These are phyloP conservation scores for Xylariaceae sp. DNA, from an alignment of 2,329 filamentous ascomycete species.

Conservation along the genomic window DNA sequence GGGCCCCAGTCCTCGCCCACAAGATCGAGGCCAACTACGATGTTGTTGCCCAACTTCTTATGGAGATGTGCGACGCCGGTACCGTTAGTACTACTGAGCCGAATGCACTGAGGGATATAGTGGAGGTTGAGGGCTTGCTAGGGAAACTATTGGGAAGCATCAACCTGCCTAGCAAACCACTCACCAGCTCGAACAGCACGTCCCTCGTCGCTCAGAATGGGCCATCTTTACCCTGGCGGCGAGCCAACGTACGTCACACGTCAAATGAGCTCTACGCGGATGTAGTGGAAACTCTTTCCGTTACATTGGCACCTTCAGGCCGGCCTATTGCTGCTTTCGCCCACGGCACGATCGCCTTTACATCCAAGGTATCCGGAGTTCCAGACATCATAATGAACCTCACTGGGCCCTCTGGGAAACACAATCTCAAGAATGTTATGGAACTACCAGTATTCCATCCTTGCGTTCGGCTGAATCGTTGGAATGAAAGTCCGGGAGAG, in stretches of 20 bases:
- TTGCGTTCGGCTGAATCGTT: conserved; percentile 82
- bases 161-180: conserved; percentile 60
- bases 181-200: conserved; percentile 36
- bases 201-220: conserved; percentile 42
- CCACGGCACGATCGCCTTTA: conserved; percentile 91
- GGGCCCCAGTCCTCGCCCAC: conserved; percentile 73
- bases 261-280: conserved; percentile 97
- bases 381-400: conserved; percentile 83
- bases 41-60: conserved; percentile 85
- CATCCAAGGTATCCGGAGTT: conserved; percentile 87
- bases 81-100: conserved; percentile 85
- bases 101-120: conserved; percentile 83
- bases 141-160: conserved; percentile 85
- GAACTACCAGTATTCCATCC: conserved; percentile 93
- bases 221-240: conserved; percentile 73
- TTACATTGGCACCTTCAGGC: conserved; percentile 86
- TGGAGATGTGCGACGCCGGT: conserved; percentile 94
- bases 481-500: conserved; percentile 83
- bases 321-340: conserved; percentile 80
- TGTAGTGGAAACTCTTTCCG: conserved; percentile 80
- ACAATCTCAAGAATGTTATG: conserved; percentile 67
- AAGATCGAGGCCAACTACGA: conserved; percentile 91
- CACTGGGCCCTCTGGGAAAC: conserved; percentile 73
- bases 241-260: conserved; percentile 88
- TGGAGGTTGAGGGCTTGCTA: conserved; percentile 86